Percentiles rank a stretch among this genome's conserved stretches.
Evolutionary conservation across 2,329 filamentous ascomycete genomes (phyloP).

Genomic region (Aspergillus transmontanensis): DNA sequence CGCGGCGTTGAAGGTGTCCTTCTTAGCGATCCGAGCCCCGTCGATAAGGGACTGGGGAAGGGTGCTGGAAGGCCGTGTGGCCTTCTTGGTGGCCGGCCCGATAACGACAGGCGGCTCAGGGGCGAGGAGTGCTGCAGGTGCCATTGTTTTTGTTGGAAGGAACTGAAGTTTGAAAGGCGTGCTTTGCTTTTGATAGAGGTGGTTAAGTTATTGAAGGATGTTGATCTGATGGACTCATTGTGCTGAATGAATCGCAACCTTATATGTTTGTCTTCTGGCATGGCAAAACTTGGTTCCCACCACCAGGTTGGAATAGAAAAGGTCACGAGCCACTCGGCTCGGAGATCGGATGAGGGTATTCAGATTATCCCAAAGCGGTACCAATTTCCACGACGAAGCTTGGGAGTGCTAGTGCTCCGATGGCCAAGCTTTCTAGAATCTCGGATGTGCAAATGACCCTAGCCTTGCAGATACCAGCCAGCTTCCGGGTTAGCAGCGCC

Average conservation of each 20-base stretch:
- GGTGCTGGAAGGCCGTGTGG: slow-evolving; percentile 17
- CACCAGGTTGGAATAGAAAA: background rate
- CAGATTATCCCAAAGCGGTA: background rate
- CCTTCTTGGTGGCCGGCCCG: slow-evolving; percentile 18
- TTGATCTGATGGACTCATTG: background rate
- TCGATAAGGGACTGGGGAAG: slow-evolving; percentile 20
- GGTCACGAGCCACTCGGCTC: background rate
- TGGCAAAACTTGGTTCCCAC: background rate
- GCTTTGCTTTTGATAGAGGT: background rate
- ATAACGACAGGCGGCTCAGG: background rate
- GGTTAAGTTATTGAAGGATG: background rate
- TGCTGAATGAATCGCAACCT: background rate
- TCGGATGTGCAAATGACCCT: background rate
- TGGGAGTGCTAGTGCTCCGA: background rate
- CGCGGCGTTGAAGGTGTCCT: slow-evolving; percentile 50
- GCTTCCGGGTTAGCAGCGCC: background rate
- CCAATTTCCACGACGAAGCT: background rate
- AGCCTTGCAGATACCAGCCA: background rate
- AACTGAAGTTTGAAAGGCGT: background rate
- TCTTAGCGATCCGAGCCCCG: background rate
- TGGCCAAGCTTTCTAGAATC: background rate
- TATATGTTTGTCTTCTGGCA: background rate
- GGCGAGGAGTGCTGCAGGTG: background rate
- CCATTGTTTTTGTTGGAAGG: background rate
- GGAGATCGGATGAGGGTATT: background rate